Base-by-base conservation (phyloP, 768 basidiomycete genomes). In the Leccinum subgranulosum region DNA sequence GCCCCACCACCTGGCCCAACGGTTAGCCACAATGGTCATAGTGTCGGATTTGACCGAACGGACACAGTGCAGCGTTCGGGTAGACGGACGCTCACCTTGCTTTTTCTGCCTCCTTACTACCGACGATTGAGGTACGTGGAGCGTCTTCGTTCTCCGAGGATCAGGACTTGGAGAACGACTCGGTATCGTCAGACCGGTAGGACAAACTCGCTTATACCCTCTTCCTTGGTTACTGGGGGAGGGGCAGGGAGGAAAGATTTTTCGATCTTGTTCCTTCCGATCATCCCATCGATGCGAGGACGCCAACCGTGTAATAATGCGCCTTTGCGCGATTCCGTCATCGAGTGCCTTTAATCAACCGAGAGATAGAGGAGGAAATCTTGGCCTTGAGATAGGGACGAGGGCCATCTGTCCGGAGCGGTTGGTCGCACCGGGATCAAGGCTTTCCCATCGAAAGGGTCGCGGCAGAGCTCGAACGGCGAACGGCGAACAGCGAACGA, bases 361-460 rank as follows among this genome's bases (percentile, higher is more conserved):
- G 27, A 34, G 39, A 39, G n/a, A 41, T 19, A 41, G 39, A 41
- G 53, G 36, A 45, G 49, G 49, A 52, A 28, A 55, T 57, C 41
- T 17, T n/a, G 48, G n/a, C 25, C 51, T 41, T 33, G 41, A 15
- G 50, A 57, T 34, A 11, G 12, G 27, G 10, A 43, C 19, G n/a
- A 9, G 19, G 19, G 27, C 21, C 25, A 25, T 29, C 41, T 43
- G 31, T 55, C 55, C 61, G 59, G 57, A 28, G 61, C 64, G 64
- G 41, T 54, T 6, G 39, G 19, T 43, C 46, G 51, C 46, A 48
- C 21, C 43, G 41, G 17, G n/a, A 46, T n/a, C 50, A 47, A 55
- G 46, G 21, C 25, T 33, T 66, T 69, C 64, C 67, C 64, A 64
- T 56, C 34, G 4, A 54, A 60, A 64, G 59, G 61, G 66, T 64